Evolutionary conservation across 805 yeast genomes (phyloP), one percentile per base, ranked within the genome.

Genomic region (Spencermartinsiella europaea): DNA sequence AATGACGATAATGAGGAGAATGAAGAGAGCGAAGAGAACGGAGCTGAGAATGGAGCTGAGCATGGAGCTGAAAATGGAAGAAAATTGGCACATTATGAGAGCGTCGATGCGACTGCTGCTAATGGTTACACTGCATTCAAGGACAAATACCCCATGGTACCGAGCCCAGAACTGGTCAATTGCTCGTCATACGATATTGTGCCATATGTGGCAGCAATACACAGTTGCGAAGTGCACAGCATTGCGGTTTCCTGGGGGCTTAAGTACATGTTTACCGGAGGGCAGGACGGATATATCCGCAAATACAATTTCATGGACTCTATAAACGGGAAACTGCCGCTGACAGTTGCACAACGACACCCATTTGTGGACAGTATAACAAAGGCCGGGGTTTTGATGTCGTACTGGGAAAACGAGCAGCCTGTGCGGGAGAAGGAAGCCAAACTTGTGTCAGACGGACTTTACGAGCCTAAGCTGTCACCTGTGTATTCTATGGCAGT

Each of bases 371-470:
- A 93, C 62, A 77, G 93, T 1, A 78, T 93, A 27, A 76, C 84
- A 5, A 83, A 84, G 59, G 93, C 89, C 0, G 99, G 98, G 4
- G 82, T 87, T 3, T 67, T 90, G 3, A 61, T 75, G 14, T 83
- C 93, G 0, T 91, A 88, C 68, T 93, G 97, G 96, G 98, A 91
- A 60, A 93, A 93, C 64, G 98, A 93, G 67, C 86, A 89, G 58
- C 97, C 98, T 0, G 69, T 79, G 47, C 66, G 72, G 27, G 70
- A 69, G 51, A 60, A 73, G 48, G 71, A 70, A 52, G 61, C 70
- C 70, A 49, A 60, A 71, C 49, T 60, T 65, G 55, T 65, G 54
- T 44, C 50, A 8, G 69, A 64, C 34, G 65, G 66, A 17, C 42
- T 53, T 21, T 66, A 61, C 46, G 56, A 49, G 37, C 71, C 71